These are phyloP conservation scores for Ogataea nonfermentans DNA, from an alignment of 805 yeast genomes.

Conservation along the genomic window DNA sequence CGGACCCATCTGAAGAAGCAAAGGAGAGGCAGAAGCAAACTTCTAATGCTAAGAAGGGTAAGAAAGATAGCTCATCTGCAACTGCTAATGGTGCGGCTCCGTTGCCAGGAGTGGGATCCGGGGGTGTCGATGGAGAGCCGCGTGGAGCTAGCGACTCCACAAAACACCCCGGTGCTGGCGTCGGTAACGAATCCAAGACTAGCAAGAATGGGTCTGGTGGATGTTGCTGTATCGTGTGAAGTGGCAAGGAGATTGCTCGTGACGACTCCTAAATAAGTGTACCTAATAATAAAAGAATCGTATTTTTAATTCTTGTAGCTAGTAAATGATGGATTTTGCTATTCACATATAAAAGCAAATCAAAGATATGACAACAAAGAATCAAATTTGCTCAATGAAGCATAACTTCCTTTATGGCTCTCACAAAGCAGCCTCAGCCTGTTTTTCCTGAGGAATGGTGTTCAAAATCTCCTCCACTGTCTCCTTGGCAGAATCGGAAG, in stretches of 20 bases:
- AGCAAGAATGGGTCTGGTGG: constrained; percentile 28
- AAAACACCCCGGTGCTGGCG: constrained; percentile 16
- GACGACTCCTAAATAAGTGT: background rate
- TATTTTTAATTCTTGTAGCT: background rate
- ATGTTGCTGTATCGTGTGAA: constrained; percentile 35
- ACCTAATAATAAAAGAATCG: background rate
- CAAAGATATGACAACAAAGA: constrained; percentile 1
- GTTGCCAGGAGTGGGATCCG: constrained; percentile 3
- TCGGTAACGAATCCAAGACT: constrained; percentile 11
- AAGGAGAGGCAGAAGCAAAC: constrained; percentile 11
- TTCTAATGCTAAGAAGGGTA: constrained; percentile 12
- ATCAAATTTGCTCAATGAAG: too few species aligned
- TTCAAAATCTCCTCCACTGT: background rate
- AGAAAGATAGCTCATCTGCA: constrained; percentile 12
- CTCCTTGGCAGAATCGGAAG: constrained; percentile 2
- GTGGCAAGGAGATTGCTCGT: background rate
- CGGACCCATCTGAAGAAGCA: constrained; percentile 28
- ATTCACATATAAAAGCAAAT: constrained; percentile 6
- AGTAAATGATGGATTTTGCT: background rate
- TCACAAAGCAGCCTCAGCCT: constrained; percentile 15
- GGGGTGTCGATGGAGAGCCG: constrained; percentile 2
- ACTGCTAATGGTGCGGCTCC: constrained; percentile 6
- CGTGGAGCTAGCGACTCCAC: constrained; percentile 4
- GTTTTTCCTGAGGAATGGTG: background rate
- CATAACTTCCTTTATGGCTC: background rate